Base-by-base conservation (phyloP, 2,329 filamentous ascomycete species). In the Curvularia sp. region DNA sequence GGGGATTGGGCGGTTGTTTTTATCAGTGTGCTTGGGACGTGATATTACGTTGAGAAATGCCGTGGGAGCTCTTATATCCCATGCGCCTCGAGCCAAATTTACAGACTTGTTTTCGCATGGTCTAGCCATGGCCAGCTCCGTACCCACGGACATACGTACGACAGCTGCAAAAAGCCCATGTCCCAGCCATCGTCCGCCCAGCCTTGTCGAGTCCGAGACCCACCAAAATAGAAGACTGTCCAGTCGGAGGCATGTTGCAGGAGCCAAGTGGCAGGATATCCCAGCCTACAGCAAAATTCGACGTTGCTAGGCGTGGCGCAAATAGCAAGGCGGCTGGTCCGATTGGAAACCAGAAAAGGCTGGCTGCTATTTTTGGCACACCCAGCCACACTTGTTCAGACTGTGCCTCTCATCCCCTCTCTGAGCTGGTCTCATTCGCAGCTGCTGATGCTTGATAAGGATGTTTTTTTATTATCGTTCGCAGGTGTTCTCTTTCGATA, bases 81-180 rank as follows among this genome's bases (percentile, higher is more conserved):
- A 30, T 30, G 22, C 1, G 52, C 55, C 51, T 57, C 49, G 20
- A 26, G n/a, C 22, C 33, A 26, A 28, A 50, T 51, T 35, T 50
- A 48, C 33, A 44, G 22, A 47, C 38, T 22, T 33, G 18, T 15
- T 38, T 7, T 41, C 54, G 55, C 51, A 48, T 26, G 33, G 31
- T 24, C 50, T 55, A 52, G 55, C 47, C 43, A 31, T 58, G 39
- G 30, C 46, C 33, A 54, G 39, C 15, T 30, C 46, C 6, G 54
- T 50, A 57, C 35, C 51, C 60, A 60, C 60, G 49, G 24, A 49
- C 53, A 38, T 54, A 60, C 57, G 60, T 62, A 62, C 49, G 26
- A 54, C 57, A 53, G 33, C 50, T 22, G 49, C 52, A 50, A 61
- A 56, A 49, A 60, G 39, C 54, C 49, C 53, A 49, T 53, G 49